A percentile compares a stretch with the other conserved stretches of the same genome.
Evolutionary conservation across 345 rosid species (phyloP).

Genomic region (Litchi chinensis): DNA sequence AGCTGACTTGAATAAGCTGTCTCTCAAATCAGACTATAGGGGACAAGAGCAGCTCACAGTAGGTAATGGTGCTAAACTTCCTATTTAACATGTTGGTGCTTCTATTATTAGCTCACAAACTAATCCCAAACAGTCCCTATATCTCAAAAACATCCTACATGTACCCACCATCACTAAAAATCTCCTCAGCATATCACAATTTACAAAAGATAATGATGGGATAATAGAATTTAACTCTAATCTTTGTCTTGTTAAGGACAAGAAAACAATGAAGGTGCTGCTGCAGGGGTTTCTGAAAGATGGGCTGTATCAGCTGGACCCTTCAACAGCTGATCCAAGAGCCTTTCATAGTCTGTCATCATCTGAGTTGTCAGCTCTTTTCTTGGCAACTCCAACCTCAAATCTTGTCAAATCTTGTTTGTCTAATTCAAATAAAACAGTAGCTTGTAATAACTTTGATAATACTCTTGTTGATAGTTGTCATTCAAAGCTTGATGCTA

Average conservation of each 20-base stretch:
- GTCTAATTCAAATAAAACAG: too few species aligned
- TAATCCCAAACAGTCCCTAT: neutral
- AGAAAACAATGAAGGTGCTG: neutral
- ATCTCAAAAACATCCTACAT: neutral
- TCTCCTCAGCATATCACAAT: neutral
- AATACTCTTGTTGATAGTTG: too few species aligned
- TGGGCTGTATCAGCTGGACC: neutral
- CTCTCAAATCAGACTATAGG: neutral
- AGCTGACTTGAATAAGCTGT: neutral
- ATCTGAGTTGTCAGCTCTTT: neutral
- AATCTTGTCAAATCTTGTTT: neutral
- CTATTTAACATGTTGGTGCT: neutral
- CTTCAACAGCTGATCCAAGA: neutral
- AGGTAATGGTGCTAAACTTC: neutral
- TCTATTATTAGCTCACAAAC: neutral
- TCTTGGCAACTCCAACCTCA: neutral
- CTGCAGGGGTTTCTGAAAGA: too few species aligned
- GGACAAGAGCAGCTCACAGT: neutral
- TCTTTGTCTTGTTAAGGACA: neutral
- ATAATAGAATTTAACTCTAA: neutral
- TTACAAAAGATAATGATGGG: neutral
- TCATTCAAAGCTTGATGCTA: too few species aligned
- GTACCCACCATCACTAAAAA: neutral
- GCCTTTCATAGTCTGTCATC: neutral
- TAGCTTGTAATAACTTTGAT: too few species aligned